Evolutionary conservation across 1,139 yeast species (phyloP).

Genomic region (Protomyces inundatus): DNA sequence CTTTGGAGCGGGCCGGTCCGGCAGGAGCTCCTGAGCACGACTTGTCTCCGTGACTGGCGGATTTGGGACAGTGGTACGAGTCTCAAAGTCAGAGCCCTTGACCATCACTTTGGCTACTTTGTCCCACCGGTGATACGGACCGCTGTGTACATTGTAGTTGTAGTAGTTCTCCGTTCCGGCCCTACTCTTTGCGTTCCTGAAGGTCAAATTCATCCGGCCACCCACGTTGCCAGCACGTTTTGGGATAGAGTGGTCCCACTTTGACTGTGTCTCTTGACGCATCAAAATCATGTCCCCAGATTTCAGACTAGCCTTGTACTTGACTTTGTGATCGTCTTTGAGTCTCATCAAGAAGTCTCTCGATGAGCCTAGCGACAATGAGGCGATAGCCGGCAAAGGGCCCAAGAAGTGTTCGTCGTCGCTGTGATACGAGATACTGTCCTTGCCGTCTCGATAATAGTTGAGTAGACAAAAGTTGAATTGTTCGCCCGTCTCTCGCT

Average conservation of each 20-base stretch:
- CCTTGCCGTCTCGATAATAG: slow-evolving; percentile 22
- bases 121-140: slow-evolving; percentile 22
- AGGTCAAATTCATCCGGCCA: slow-evolving; percentile 24
- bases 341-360: slow-evolving; percentile 20
- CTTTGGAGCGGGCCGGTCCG: neutral
- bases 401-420: slow-evolving; percentile 27
- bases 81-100: neutral
- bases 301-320: neutral
- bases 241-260: slow-evolving; percentile 24
- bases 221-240: slow-evolving; percentile 13
- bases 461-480: slow-evolving; percentile 24
- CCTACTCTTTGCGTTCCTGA: slow-evolving; percentile 18
- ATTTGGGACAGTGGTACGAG: neutral
- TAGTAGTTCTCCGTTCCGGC: slow-evolving; percentile 25
- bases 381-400: slow-evolving; percentile 16
- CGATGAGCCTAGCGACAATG: slow-evolving; percentile 15
- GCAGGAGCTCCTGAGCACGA: neutral
- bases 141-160: slow-evolving; percentile 20
- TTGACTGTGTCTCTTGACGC: slow-evolving; percentile 10
- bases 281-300: slow-evolving; percentile 23
- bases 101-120: neutral
- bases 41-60: neutral
- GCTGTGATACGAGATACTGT: slow-evolving; percentile 26
- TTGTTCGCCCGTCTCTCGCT: slow-evolving; percentile 4
- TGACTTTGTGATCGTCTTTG: slow-evolving; percentile 4